These are phyloP conservation scores for Russula sp. DNA, from an alignment of 768 basidiomycete genomes.

Conservation along the genomic window DNA sequence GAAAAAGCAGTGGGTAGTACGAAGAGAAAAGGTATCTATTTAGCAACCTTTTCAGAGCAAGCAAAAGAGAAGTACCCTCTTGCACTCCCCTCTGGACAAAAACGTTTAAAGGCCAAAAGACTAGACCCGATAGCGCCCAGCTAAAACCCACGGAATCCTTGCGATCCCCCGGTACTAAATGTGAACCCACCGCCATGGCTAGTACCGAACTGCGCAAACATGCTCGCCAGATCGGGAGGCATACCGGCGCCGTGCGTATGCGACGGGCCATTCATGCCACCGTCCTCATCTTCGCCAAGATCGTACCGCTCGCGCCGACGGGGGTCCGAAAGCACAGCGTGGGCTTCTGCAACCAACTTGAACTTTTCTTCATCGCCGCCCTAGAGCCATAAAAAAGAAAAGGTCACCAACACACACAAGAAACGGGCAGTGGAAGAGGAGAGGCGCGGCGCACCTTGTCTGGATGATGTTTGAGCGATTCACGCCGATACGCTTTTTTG, in stretches of 20 bases:
- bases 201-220: constrained; percentile 28
- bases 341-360: constrained; percentile 82
- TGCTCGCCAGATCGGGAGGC: constrained; percentile 36
- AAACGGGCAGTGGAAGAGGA: too few species aligned
- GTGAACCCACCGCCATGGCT: constrained; percentile 11
- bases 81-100: constrained; percentile 8
- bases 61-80: neutral
- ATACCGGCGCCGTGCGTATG: constrained; percentile 37
- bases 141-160: constrained; percentile 21
- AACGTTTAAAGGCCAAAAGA: too few species aligned
- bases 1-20: neutral
- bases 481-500: constrained; percentile 87
- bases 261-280: constrained; percentile 44
- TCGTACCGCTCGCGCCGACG: constrained; percentile 72
- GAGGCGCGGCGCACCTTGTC: constrained; percentile 55
- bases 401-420: too few species aligned
- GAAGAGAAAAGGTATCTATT: neutral
- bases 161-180: constrained; percentile 9
- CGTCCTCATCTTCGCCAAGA: constrained; percentile 75
- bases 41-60: neutral
- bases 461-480: constrained; percentile 82
- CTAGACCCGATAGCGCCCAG: too few species aligned
- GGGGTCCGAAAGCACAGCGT: constrained; percentile 79
- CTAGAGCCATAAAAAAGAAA: constrained; percentile 37
- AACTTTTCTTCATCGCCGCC: constrained; percentile 96